Base-by-base conservation (phyloP, 495 filamentous ascomycete genomes). In the Penicillium ochrochloron region DNA sequence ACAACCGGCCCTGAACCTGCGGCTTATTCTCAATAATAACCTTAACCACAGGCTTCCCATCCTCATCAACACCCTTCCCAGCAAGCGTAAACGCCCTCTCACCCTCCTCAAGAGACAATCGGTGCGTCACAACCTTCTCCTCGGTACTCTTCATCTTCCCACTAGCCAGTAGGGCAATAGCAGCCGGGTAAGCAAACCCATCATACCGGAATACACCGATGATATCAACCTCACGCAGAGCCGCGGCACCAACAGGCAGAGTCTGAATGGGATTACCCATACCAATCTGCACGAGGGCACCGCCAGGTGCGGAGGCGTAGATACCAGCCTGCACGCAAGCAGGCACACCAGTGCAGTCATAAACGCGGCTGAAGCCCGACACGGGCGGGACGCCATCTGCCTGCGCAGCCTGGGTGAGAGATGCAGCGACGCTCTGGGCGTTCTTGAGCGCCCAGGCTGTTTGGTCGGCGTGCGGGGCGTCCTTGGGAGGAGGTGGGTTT, bases 221-320 rank as follows among this genome's bases (percentile, higher is more conserved):
- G 37, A 97, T 89, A 76, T 97, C 94, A 3, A 97, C 89, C 78
- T 97, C 94, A 5, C 92, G 85, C 57, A 96, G 78, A 41, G 93
- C 92, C 15, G 94, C 94, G 0, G 91, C 90, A 2, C 89, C 92
- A 59, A 97, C 83, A 5, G 93, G 93, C 7, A 97, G 80, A 0
- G 91, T 96, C 79, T 95, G 91, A 46, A 96, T 85, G 0, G 94
- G 93, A 5, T 88, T 92, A n/a, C 94, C 94, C 92, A 97, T 97
- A 5, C 94, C 94, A 23, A 97, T 89, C 78, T 96, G 88, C 66
- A 97, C 87, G 41, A 97, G 82, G 64, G 89, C 88, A 11, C 93
- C 92, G 12, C 93, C 94, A 0, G 94, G 82, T 9, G 85, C 82
- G 14, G 92, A 89, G 9, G 90, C 91, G 67, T 94, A 96, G 48